Evolutionary conservation across 2,329 filamentous ascomycete species (phyloP), one percentile per base, ranked within the genome.

Genomic region (Claviceps capensis): DNA sequence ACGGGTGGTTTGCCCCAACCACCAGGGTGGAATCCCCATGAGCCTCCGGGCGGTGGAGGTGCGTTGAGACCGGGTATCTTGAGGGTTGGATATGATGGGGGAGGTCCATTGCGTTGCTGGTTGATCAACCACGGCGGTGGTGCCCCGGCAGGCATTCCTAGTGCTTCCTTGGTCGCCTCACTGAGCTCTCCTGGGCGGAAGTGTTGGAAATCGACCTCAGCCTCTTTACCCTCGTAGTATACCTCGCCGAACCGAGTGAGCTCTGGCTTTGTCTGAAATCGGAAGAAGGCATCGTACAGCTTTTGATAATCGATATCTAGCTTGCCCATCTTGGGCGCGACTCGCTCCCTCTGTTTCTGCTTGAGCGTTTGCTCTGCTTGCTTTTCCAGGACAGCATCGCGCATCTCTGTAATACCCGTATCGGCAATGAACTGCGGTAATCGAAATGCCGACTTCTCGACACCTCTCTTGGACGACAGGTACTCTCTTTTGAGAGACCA

Each of bases 191-290:
- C 93, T 1, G 93, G 88, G 57, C 89, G 83, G 54, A 96, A 79
- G 69, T 96, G 87, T 60, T 87, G 84, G 57, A 95, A 78, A 65
- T 97, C 95, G 1, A 93, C 95, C 69, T 98, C 93, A 63, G 88
- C 93, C 66, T 98, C 93, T 67, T 98, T 98, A 64, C 93, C 93
- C 69, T 98, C 93, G 66, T 97, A 97, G 69, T 98, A 98, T n/a
- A 98, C 90, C 67, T 98, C 93, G 42, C 93, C 93, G 61, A 95
- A 98, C 44, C 90, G 81, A 36, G 93, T 97, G 56, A 98, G 72
- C 60, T 89, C 83, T 0, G 93, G 93, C 69, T 98, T 98, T 42
- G 88, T 95, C 71, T 98, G 93, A 65, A 95, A 94, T 54, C 89
- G 82, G 75, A 98, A 98, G 74, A 98, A 98, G 4, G 93, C 93